Conservation (phyloP, 73 alveolate genomes). For the Paramecium sonneborni region DNA sequence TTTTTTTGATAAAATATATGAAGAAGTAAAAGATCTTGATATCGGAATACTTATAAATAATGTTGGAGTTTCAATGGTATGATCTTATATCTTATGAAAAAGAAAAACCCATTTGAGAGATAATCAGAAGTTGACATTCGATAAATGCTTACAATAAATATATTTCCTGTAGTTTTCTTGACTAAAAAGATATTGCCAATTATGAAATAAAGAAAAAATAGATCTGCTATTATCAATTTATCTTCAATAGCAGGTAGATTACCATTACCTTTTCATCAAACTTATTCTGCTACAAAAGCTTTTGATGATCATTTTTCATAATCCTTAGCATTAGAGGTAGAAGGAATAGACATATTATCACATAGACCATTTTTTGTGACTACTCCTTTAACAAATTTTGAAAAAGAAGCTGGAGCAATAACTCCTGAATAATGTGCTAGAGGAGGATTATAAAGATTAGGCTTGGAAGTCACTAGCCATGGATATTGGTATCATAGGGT, state of each 20-base stretch:
- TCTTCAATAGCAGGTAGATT: constrained; percentile 54
- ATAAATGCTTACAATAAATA: constrained; percentile 12
- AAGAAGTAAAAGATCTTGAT: constrained; percentile 1
- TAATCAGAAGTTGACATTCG: background rate
- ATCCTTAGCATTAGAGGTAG: constrained; percentile 16
- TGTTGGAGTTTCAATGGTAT: constrained; percentile 42
- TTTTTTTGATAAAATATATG: constrained; percentile 7
- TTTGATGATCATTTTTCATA: constrained; percentile 52
- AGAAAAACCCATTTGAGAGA: background rate
- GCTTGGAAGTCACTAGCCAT: constrained; percentile 12
- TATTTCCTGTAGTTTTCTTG: background rate
- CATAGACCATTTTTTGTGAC: constrained; percentile 35
- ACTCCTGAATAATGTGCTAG: background rate
- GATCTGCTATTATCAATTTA: constrained; percentile 57
- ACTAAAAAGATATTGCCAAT: background rate
- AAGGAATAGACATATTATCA: background rate
- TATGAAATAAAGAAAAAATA: constrained; percentile 44
- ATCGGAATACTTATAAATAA: constrained; percentile 28
- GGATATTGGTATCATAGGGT: constrained; percentile 6
- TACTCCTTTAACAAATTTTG: background rate
- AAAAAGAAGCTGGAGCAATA: constrained; percentile 16
- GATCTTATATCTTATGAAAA: background rate
- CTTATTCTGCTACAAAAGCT: constrained; percentile 61
- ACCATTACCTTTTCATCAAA: constrained; percentile 46
- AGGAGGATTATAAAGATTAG: constrained; percentile 47